Percentiles rank a stretch among this genome's conserved stretches.
phyloP scores from a whole-genome alignment of 306 rosid species.

The Vachellia pachyceras region DNA sequence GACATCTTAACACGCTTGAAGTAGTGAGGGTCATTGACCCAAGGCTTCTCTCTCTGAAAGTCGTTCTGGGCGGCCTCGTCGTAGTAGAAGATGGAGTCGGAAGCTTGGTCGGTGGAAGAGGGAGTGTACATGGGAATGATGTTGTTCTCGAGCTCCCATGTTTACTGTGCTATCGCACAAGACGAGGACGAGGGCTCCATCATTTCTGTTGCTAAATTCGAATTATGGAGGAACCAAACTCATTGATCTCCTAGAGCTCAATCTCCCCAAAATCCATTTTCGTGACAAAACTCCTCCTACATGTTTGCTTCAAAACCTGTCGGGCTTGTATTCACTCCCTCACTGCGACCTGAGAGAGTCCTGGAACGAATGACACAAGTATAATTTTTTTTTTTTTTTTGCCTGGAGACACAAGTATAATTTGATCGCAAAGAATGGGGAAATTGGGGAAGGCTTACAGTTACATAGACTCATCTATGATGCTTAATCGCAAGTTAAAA shows the following conservation, averaged over 20 bases:
- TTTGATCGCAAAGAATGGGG: no score
- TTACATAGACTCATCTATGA: no score
- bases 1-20: conserved; percentile 99
- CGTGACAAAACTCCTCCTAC: no score
- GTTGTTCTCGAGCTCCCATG: conserved; percentile 97
- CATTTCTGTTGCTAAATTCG: neutral
- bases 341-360: no score
- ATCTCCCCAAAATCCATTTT: no score
- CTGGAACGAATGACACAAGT: no score
- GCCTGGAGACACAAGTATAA: no score
- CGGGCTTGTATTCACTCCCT: no score
- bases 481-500: no score
- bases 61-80: conserved; percentile 73
- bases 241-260: neutral
- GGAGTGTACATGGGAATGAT: conserved; percentile 78
- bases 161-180: conserved; percentile 69
- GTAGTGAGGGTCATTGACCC: conserved; percentile 85
- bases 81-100: conserved; percentile 91
- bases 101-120: conserved; percentile 49
- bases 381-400: no score
- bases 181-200: conserved; percentile 64
- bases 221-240: neutral
- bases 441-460: no score
- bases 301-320: no score
- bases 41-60: conserved; percentile 87